Evolutionary conservation across 176 grass and related monocot species (phyloP).

Genomic region (Eragrostis curvula): DNA sequence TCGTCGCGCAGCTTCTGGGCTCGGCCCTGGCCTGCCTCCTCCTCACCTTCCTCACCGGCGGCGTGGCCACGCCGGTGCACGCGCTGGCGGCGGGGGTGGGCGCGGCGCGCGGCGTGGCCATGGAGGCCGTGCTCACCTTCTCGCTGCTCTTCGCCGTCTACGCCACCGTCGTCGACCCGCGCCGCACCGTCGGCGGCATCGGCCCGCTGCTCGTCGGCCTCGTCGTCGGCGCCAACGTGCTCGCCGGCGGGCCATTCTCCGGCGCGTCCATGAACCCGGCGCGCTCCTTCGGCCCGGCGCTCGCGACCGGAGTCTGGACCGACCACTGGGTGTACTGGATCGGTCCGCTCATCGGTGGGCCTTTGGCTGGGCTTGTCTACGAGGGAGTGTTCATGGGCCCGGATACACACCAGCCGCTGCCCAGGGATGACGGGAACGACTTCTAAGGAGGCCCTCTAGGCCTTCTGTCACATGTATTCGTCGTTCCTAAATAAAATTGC

Average conservation of each 20-base stretch:
- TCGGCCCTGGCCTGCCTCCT: slow-evolving; percentile 69
- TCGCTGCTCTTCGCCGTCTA: slow-evolving; percentile 85
- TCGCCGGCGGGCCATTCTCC: slow-evolving; percentile 72
- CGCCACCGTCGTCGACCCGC: slow-evolving; percentile 70
- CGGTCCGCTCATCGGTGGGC: slow-evolving; percentile 69
- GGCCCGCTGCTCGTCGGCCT: slow-evolving; percentile 68
- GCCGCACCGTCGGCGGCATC: slow-evolving; percentile 32
- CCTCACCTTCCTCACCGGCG: slow-evolving; percentile 64
- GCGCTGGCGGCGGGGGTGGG: slow-evolving; percentile 51
- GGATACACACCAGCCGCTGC: slow-evolving; percentile 50
- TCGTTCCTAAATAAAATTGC: not conserved
- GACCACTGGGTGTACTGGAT: slow-evolving; percentile 94
- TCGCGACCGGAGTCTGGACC: slow-evolving; percentile 57
- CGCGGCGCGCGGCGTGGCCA: slow-evolving; percentile 55
- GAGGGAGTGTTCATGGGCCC: slow-evolving; percentile 59
- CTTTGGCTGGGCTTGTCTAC: slow-evolving; percentile 55
- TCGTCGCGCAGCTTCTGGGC: slow-evolving; percentile 60
- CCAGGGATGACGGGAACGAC: slow-evolving; percentile 36
- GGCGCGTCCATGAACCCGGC: slow-evolving; percentile 95
- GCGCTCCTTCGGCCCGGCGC: slow-evolving; percentile 75
- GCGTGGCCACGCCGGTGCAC: slow-evolving; percentile 64
- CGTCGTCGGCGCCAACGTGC: slow-evolving; percentile 76
- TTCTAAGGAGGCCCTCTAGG: slow-evolving; percentile 36
- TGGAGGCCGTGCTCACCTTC: slow-evolving; percentile 91
- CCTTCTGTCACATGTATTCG: too few relatives aligned